Conservation (phyloP, 305 asterid species). For the Fraxinus greggii region DNA sequence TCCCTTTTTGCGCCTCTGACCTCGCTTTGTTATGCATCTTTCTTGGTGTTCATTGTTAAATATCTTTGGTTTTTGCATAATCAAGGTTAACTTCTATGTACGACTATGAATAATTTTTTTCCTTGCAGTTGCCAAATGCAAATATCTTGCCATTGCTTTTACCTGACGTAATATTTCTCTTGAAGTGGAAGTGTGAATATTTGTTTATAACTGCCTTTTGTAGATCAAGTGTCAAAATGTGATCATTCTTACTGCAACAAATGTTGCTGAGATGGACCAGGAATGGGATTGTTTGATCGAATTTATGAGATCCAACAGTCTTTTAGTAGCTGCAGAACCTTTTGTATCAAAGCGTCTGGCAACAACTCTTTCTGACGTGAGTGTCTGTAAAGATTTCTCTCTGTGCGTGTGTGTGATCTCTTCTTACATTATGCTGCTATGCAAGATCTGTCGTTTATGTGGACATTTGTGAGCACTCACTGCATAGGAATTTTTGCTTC, state of each 20-base stretch:
- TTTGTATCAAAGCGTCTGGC: constrained; percentile 55
- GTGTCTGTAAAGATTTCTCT: constrained; percentile 21
- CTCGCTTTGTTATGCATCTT: neutral
- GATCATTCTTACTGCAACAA: constrained; percentile 66
- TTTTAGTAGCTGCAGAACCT: constrained; percentile 46
- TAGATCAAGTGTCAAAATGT: constrained; percentile 87
- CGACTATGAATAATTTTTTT: neutral
- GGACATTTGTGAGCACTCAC: neutral
- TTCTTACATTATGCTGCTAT: neutral
- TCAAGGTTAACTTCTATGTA: neutral
- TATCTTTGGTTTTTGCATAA: neutral
- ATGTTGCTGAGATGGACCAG: constrained; percentile 58
- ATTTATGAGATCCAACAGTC: constrained; percentile 40
- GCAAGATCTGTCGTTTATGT: neutral
- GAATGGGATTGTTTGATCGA: constrained; percentile 77
- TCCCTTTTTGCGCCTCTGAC: neutral
- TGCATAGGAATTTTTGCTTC: neutral
- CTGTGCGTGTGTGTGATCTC: neutral
- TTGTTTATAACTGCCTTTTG: constrained; percentile 14
- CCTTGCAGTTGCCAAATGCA: neutral
- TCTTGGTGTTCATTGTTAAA: neutral
- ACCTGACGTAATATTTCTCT: neutral
- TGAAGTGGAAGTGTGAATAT: constrained; percentile 1
- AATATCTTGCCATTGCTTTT: neutral
- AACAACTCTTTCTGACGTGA: constrained; percentile 52